Conservation (phyloP, 371 early-diverging fungal species). For the Phascolomyces articulosus region DNA sequence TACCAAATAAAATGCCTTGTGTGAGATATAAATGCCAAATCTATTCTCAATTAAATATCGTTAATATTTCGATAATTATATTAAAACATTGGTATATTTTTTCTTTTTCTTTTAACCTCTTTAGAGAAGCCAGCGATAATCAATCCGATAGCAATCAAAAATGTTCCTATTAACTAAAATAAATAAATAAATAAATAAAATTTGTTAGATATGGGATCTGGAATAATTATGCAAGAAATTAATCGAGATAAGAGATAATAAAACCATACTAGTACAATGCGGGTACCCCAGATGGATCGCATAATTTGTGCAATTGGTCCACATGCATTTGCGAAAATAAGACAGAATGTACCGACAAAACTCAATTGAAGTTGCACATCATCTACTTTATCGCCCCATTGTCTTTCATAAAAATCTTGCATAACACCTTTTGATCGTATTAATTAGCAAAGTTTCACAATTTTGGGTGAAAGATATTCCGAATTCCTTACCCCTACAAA, state of each 20-base stretch:
- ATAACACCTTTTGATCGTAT: conserved; percentile 24
- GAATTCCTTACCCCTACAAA: conserved; percentile 3
- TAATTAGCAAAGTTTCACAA: neutral
- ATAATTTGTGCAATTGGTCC: conserved; percentile 39
- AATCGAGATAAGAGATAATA: neutral
- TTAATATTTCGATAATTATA: too few relatives aligned
- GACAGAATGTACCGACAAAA: conserved; percentile 40
- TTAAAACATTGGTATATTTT: too few relatives aligned
- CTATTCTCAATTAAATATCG: conserved; percentile 5
- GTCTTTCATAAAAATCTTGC: conserved; percentile 28
- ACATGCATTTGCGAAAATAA: conserved; percentile 28
- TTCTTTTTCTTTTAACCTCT: too few relatives aligned
- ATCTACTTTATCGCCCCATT: conserved; percentile 16
- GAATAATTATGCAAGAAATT: too few relatives aligned
- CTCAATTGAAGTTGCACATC: conserved; percentile 30
- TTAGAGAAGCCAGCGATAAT: conserved; percentile 36
- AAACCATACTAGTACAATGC: conserved; percentile 23
- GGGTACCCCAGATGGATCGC: conserved; percentile 24
- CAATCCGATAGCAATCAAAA: conserved; percentile 29
- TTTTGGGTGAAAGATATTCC: neutral
- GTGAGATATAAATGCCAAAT: conserved; percentile 73
- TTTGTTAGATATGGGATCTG: too few relatives aligned
- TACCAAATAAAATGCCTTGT: conserved; percentile 71
- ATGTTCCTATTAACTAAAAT: conserved; percentile 24
- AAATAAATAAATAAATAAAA: neutral